Evolutionary conservation across 192 early-diverging fungal species (phyloP).

Genomic region (Coemansia erecta): DNA sequence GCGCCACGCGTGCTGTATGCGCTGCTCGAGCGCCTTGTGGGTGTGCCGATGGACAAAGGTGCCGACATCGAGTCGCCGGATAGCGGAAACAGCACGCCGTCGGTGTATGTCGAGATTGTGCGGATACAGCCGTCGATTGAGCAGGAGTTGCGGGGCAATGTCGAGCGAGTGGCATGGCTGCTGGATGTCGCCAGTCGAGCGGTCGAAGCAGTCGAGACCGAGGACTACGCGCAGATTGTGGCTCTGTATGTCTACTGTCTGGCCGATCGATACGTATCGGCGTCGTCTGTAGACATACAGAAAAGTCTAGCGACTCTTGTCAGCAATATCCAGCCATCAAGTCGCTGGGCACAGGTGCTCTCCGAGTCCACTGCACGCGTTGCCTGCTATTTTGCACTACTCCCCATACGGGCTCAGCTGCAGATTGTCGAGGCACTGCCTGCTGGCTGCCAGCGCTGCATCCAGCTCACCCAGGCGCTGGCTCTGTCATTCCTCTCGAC

Average conservation of each 20-base stretch:
- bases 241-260: background rate
- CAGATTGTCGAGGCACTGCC: slow-evolving; percentile 4
- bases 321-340: background rate
- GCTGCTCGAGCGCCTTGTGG: background rate
- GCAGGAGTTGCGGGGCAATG: background rate
- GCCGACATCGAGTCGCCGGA: background rate
- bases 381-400: background rate
- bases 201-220: background rate
- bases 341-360: background rate
- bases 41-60: background rate
- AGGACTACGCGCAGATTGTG: background rate
- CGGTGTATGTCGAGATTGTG: slow-evolving; percentile 8
- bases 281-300: background rate
- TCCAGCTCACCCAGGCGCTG: background rate
- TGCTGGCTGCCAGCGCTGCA: background rate
- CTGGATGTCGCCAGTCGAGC: slow-evolving; percentile 6
- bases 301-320: slow-evolving; percentile 2
- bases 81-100: background rate
- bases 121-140: background rate
- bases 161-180: slow-evolving; percentile 1
- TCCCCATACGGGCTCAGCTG: background rate
- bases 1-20: background rate
- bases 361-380: background rate
- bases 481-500: slow-evolving; percentile 2
- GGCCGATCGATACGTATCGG: background rate